Base-by-base conservation (phyloP, 1,139 yeast genomes). In the Kazachstania sp. region DNA sequence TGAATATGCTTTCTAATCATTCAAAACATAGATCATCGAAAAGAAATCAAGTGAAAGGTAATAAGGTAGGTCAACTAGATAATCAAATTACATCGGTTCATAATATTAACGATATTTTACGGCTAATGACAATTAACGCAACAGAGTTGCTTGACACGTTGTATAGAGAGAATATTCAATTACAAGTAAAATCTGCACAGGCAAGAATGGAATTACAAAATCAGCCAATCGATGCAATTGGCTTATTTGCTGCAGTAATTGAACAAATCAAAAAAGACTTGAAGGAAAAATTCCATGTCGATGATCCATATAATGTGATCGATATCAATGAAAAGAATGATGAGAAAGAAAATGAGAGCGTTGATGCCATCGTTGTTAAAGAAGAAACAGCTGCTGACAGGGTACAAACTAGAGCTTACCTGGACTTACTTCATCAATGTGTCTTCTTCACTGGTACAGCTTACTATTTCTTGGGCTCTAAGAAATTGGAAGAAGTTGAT, bases 401-500 rank as follows among this genome's bases (percentile, higher is more conserved):
- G 40, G 13, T 38, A 35, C 65, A 62, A 23, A 59, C 61, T 19
- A 69, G 64, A 18, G 63, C 60, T 15, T 64, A 60, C 23, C 49
- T 66, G 45, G 84, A 87, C 44, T 61, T 78, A 13, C 67, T 85
- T 20, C 97, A 90, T 62, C 81, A 88, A 47, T 75, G 83, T 44
- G 83, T 77, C 59, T 90, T 88, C 60, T 77, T 87, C 54, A 70
- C 85, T 37, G 98, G 88, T 0, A 83, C 95, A 0, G 82, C 88
- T 0, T 81, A 85, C 61, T 90, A 78, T 56, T 55, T 57, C 35
- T 36, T 53, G 19, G 68, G 68, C 15, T 56, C 66, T 2, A 54
- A 59, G 20, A 56, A 51, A 41, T 41, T 63, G 12, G 68, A 64
- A 48, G 40, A 50, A 3, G 52, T 59, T 2, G 61, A 61, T 46